Conservation (phyloP, 805 yeast genomes). For the Lipomyces anomalus region DNA sequence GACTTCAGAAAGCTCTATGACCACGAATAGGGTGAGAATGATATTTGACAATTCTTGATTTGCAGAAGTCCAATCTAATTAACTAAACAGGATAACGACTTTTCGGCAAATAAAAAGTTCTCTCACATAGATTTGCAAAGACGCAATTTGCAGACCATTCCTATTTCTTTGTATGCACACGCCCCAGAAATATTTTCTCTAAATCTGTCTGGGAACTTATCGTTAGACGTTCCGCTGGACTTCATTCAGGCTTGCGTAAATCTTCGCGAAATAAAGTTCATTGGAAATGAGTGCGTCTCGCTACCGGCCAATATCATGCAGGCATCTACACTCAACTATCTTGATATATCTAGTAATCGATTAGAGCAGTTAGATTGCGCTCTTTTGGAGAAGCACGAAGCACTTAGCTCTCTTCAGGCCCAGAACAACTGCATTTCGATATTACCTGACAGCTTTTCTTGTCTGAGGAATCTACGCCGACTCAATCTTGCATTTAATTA, state of each 20-base stretch:
- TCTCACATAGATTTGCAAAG: constrained; percentile 68
- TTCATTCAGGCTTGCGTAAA: constrained; percentile 78
- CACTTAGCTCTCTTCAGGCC: constrained; percentile 44
- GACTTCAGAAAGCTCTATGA: constrained; percentile 29
- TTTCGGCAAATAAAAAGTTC: constrained; percentile 41
- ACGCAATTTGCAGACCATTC: constrained; percentile 74
- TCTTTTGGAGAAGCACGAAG: constrained; percentile 49
- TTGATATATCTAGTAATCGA: constrained; percentile 75
- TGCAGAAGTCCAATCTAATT: no score
- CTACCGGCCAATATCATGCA: constrained; percentile 72
- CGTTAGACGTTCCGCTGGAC: constrained; percentile 75
- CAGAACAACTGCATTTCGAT: constrained; percentile 40
- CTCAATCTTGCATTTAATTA: constrained; percentile 78
- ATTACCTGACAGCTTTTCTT: constrained; percentile 46
- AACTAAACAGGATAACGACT: constrained; percentile 7
- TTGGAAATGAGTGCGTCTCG: constrained; percentile 59
- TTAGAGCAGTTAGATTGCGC: constrained; percentile 45
- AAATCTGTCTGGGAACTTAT: constrained; percentile 82
- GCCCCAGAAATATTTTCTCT: constrained; percentile 75
- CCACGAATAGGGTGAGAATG: no score
- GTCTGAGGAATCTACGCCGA: constrained; percentile 43
- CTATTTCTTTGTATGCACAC: constrained; percentile 71
- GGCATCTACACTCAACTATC: constrained; percentile 57
- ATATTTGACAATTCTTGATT: no score
- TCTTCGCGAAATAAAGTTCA: constrained; percentile 25